Evolutionary conservation across 345 rosid genomes (phyloP), one percentile per base, ranked within the genome.

Genomic region (Aquilaria yunnanensis): DNA sequence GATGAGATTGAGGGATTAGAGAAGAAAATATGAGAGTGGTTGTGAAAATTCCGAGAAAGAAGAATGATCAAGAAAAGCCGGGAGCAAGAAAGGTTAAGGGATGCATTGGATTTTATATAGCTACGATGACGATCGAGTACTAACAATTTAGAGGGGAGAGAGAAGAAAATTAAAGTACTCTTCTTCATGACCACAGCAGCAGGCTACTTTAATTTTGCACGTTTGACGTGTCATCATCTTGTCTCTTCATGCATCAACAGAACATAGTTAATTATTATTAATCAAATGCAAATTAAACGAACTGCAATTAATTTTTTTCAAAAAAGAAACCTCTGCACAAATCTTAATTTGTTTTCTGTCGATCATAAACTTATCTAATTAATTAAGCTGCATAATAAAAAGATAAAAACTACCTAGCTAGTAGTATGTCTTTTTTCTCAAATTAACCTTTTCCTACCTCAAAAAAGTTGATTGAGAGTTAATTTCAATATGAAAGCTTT

Each of bases 1-100:
- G 52, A 14, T 14, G 51, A 64, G 63, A 49, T 14, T 14, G 52
- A 51, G 30, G 32, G 74, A 37, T 47, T 52, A 54, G 54, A 67
- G 67, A 64, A 62, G 70, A 63, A 62, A 70, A 71, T 57, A 58
- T 51, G 61, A 61, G 56, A 47, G 64, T 74, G 73, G 77, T 67
- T 79, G 64, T 51, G 83, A 70, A 77, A 75, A 67, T 31, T 46
- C 4, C 11, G 32, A 74, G 59, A 16, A 54, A 50, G 56, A 61
- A 63, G 62, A 32, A 71, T 61, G 67, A 43, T 62, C 54, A 72
- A 51, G 71, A 69, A 65, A 71, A 76, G 76, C 61, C 56, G 50
- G 41, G 52, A 56, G 61, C 75, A 67, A 67, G 76, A 65, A 74
- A 78, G 23, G 72, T 65, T 10, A 49, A 31, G 5, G 30, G 54